phyloP scores from a whole-genome alignment of 108 stramenopile species.

The Skeletonema costatum region DNA sequence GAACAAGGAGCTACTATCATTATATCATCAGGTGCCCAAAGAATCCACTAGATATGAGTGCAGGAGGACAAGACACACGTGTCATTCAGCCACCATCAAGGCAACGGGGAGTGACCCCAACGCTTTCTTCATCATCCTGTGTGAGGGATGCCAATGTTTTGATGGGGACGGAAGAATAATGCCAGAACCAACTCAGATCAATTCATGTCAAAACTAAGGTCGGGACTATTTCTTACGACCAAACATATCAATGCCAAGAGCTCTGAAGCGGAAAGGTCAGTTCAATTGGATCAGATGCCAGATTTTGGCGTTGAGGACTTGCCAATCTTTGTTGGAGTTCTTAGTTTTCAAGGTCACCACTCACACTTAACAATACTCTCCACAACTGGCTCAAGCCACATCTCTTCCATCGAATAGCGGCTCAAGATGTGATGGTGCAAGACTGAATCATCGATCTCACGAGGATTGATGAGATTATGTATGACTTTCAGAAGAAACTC shows the following conservation, averaged over 20 bases:
- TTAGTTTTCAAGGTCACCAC: background rate
- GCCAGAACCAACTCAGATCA: background rate
- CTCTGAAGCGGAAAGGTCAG: background rate
- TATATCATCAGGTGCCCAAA: background rate
- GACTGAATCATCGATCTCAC: background rate
- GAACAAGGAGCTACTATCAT: background rate
- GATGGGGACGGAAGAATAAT: background rate
- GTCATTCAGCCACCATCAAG: constrained; percentile 1
- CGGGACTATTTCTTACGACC: background rate
- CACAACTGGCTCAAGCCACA: background rate
- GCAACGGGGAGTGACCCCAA: constrained; percentile 4
- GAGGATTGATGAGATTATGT: background rate
- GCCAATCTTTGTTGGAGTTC: constrained; percentile 5
- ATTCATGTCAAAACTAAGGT: background rate
- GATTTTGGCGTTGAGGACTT: constrained; percentile 7
- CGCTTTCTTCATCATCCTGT: constrained; percentile 1
- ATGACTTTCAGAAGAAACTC: background rate
- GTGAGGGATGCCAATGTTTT: background rate
- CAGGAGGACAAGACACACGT: too few species aligned
- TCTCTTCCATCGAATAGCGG: background rate
- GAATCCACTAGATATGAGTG: too few species aligned
- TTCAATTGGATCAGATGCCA: constrained; percentile 5
- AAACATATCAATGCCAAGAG: background rate
- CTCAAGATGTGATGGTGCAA: background rate
- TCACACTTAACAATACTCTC: background rate